Evolutionary conservation across 768 basidiomycete species (phyloP), one percentile per base, ranked within the genome.

Genomic region (Russula dissimulans): DNA sequence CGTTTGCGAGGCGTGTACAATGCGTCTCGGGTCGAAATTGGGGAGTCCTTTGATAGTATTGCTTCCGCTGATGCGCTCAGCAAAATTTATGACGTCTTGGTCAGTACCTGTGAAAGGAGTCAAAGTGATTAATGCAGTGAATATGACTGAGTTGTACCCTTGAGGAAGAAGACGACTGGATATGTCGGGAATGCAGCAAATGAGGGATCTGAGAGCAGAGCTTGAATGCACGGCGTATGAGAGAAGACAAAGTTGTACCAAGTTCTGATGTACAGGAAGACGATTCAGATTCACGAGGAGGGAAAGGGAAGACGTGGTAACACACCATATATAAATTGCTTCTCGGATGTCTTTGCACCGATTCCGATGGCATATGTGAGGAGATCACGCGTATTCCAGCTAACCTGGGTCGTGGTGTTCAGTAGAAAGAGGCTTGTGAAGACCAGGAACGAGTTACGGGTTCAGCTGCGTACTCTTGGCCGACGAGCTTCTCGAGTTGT

Each of bases 171-270:
- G 0, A 89, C 87, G 15, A 91, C 89, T 2, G 91, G 91, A 71
- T 86, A 95, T 0, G 91, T 93, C 9, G 92, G 91, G 67, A 94
- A 77, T 3, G 90, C 81, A 14, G 85, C 76, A 72, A 88, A 95
- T 32, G 79, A 75, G 61, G 80, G 78, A 72, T 86, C 86, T 87
- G 60, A 14, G 42, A 7, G 15, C 11, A 10, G 22, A 39, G 48
- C 44, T 18, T 46, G 46, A 54, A 36, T 36, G 15, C 10, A 44
- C 12, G 6, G 12, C 22, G 11, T 15, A 22, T 9, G 6, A n/a
- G 17, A 22, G 31, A 34, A 26, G 44, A 31, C 14, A 8, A 36
- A 12, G 4, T 22, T 41, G 22, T 60, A 71, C 67, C 73, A 36
- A 67, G 69, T 65, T 74, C 73, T 74, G 45, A 34, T 53, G 59